phyloP scores from a whole-genome alignment of 352 stramenopile genomes.

The Globisporangium yorkense region DNA sequence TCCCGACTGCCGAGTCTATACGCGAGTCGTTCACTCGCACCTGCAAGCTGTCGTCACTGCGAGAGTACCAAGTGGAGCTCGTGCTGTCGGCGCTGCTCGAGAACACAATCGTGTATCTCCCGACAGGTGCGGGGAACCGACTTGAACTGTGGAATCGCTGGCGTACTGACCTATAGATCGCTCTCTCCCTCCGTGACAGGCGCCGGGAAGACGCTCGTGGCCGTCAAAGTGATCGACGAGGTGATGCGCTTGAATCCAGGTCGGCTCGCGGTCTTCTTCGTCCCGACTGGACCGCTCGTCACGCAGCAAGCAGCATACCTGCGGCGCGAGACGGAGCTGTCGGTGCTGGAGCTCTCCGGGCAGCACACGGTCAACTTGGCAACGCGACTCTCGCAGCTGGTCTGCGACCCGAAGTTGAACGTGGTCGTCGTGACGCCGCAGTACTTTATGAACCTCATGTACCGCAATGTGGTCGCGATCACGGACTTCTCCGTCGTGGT shows the following conservation, averaged over 20 bases:
- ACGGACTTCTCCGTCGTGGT: conserved; percentile 66
- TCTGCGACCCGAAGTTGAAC: conserved; percentile 22
- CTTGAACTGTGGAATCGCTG: neutral
- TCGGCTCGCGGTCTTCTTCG: conserved; percentile 57
- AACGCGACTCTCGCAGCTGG: conserved; percentile 11
- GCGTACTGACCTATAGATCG: neutral
- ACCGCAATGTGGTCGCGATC: conserved; percentile 23
- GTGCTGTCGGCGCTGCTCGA: conserved; percentile 60
- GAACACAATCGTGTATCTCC: conserved; percentile 78
- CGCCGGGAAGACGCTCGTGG: conserved; percentile 70
- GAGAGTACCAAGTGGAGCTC: conserved; percentile 66
- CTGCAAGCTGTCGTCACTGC: conserved; percentile 43
- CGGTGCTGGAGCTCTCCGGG: conserved; percentile 47
- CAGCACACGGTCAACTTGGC: conserved; percentile 26
- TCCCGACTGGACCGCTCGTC: conserved; percentile 68
- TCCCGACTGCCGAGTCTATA: conserved; percentile 26
- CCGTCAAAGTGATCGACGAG: conserved; percentile 65
- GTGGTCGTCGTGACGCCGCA: conserved; percentile 60
- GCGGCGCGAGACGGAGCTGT: conserved; percentile 55
- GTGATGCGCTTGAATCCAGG: conserved; percentile 54
- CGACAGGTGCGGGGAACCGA: conserved; percentile 29
- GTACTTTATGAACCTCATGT: conserved; percentile 65
- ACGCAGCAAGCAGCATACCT: conserved; percentile 70
- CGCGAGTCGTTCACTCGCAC: conserved; percentile 20
- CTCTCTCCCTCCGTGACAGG: conserved; percentile 11